Conservation (phyloP, 1,284 basidiomycete species). For the Rhodotorula sp. region DNA sequence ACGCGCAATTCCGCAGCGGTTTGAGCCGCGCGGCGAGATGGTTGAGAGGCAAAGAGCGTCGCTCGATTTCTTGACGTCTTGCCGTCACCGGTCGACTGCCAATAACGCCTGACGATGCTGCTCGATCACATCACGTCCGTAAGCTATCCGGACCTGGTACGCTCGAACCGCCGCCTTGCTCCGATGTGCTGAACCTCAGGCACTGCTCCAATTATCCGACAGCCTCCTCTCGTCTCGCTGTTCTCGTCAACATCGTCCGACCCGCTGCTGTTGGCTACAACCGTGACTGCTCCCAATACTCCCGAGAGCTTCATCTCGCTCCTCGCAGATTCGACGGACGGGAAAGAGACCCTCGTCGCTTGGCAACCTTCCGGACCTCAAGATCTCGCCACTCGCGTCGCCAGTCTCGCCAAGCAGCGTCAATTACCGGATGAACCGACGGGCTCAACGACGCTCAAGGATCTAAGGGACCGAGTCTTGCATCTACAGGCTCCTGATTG, state of each 20-base stretch:
- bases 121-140: background rate
- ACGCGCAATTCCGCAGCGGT: too few species aligned
- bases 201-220: background rate
- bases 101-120: too few species aligned
- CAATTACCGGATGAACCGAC: background rate
- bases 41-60: too few species aligned
- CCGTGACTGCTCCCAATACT: background rate
- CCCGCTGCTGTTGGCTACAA: slow-evolving; percentile 18
- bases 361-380: background rate
- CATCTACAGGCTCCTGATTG: slow-evolving; percentile 35
- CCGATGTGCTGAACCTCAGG: background rate
- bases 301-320: slow-evolving; percentile 33
- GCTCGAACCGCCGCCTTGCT: background rate
- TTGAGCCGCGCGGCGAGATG: too few species aligned
- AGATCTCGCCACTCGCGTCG: background rate
- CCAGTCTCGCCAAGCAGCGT: background rate
- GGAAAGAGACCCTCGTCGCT: slow-evolving; percentile 7
- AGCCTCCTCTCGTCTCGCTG: slow-evolving; percentile 30
- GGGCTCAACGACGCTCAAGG: background rate
- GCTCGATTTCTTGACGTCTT: too few species aligned
- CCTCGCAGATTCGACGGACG: slow-evolving; percentile 18
- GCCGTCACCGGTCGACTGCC: too few species aligned
- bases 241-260: slow-evolving; percentile 36
- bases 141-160: background rate
- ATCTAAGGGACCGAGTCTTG: slow-evolving; percentile 14